These are phyloP conservation scores for Amoeboaphelidium protococcarum DNA, from an alignment of 371 early-diverging fungal genomes.

Conservation along the genomic window DNA sequence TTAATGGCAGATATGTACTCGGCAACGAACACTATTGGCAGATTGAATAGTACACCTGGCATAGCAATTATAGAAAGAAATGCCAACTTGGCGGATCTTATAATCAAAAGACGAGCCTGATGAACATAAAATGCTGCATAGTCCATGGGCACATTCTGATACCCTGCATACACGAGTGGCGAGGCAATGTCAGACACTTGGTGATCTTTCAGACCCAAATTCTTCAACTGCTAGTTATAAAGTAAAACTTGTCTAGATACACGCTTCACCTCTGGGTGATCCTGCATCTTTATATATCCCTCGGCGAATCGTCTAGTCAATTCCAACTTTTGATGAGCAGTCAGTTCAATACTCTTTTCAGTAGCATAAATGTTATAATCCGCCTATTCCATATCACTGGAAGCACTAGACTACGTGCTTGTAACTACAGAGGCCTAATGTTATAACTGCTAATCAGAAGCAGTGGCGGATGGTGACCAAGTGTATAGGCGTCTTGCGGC, in stretches of 20 bases:
- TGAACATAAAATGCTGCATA: no score
- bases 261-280: slow-evolving; percentile 37
- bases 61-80: no score
- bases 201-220: slow-evolving; percentile 81
- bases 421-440: neutral
- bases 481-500: slow-evolving; percentile 77
- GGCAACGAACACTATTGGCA: slow-evolving; percentile 2
- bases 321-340: neutral
- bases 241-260: slow-evolving; percentile 25
- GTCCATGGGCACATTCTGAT: no score
- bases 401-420: no score
- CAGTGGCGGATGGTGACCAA: slow-evolving; percentile 47
- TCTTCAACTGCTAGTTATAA: slow-evolving; percentile 61
- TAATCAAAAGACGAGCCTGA: no score
- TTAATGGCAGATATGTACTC: slow-evolving; percentile 2
- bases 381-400: no score
- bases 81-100: no score
- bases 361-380: neutral
- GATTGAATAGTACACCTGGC: neutral
- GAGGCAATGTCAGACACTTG: no score
- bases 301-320: no score
- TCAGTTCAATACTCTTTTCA: neutral
- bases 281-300: slow-evolving; percentile 48
- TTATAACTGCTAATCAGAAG: slow-evolving; percentile 62
- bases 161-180: no score